These are phyloP conservation scores for Eurotiales sp. DNA, from an alignment of 2,329 filamentous ascomycete genomes.

Conservation along the genomic window DNA sequence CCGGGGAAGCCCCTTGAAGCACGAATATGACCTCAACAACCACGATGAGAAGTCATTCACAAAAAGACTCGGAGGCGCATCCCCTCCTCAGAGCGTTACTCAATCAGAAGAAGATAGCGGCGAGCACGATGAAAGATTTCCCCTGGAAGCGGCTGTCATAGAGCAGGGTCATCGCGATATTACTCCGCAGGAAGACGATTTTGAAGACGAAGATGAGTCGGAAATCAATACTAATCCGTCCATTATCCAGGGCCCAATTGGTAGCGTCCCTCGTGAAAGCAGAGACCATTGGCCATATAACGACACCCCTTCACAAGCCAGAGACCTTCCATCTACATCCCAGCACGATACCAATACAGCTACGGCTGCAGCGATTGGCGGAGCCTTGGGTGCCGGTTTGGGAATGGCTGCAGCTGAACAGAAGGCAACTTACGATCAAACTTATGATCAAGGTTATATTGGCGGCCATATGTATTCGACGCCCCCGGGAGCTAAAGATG, in stretches of 20 bases:
- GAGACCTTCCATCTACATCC: slow-evolving; percentile 37
- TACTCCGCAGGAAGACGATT: slow-evolving; percentile 73
- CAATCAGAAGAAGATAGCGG: slow-evolving; percentile 39
- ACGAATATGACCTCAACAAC: slow-evolving; percentile 34
- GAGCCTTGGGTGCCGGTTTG: slow-evolving; percentile 34
- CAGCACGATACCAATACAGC: slow-evolving; percentile 15
- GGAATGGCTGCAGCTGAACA: slow-evolving; percentile 52
- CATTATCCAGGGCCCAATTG: slow-evolving; percentile 69
- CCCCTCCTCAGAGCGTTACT: slow-evolving; percentile 54
- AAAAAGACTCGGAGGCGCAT: slow-evolving; percentile 41
- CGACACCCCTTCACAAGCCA: slow-evolving; percentile 50
- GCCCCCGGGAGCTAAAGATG: slow-evolving; percentile 67
- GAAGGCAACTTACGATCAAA: slow-evolving; percentile 53
- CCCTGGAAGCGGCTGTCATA: slow-evolving; percentile 65
- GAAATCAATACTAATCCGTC: slow-evolving; percentile 84
- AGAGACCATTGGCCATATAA: slow-evolving; percentile 55
- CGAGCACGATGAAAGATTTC: slow-evolving; percentile 42
- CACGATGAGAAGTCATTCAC: slow-evolving; percentile 38
- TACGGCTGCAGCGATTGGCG: slow-evolving; percentile 42
- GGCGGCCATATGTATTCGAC: slow-evolving; percentile 43
- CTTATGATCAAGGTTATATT: slow-evolving; percentile 58
- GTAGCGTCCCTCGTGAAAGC: slow-evolving; percentile 49
- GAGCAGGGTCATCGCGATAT: slow-evolving; percentile 57
- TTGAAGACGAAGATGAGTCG: slow-evolving; percentile 43
- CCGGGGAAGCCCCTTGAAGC: slow-evolving; percentile 46